These are phyloP conservation scores for Hymenochaete sp. DNA, from an alignment of 1,284 basidiomycete genomes.

Conservation along the genomic window DNA sequence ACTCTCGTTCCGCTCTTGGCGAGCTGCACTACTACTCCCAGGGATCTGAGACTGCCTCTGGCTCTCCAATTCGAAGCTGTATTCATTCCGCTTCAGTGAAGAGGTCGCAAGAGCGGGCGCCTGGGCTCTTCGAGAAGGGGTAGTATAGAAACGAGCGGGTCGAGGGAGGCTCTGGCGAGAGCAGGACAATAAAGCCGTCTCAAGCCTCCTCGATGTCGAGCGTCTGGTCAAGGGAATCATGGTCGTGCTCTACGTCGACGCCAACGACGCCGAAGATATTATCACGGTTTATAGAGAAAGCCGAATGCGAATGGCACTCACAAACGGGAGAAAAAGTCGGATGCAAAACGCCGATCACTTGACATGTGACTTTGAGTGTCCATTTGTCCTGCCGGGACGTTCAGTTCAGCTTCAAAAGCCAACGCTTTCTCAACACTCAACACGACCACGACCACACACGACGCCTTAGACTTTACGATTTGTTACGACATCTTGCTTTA, in stretches of 20 bases:
- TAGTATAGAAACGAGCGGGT: slow-evolving; percentile 56
- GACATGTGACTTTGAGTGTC: too few relatives aligned
- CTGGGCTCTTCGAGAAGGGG: slow-evolving; percentile 46
- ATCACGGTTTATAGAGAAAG: not conserved
- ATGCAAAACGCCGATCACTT: too few relatives aligned
- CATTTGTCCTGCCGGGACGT: too few relatives aligned
- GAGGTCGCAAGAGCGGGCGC: slow-evolving; percentile 38
- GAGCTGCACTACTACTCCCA: slow-evolving; percentile 16
- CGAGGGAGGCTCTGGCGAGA: slow-evolving; percentile 58
- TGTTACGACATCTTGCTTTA: too few relatives aligned
- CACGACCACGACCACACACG: too few relatives aligned
- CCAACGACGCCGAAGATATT: too few relatives aligned
- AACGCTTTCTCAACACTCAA: too few relatives aligned
- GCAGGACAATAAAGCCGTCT: slow-evolving; percentile 54
- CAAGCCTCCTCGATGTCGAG: slow-evolving; percentile 35
- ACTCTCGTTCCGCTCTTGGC: slow-evolving; percentile 1
- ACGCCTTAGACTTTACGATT: too few relatives aligned
- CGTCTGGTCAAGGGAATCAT: slow-evolving; percentile 34
- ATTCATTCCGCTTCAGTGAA: slow-evolving; percentile 31
- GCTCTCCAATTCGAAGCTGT: too few relatives aligned
- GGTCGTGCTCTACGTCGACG: slow-evolving; percentile 8
- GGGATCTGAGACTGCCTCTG: slow-evolving; percentile 26
- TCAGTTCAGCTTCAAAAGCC: too few relatives aligned
- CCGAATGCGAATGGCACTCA: too few relatives aligned
- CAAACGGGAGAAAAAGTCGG: slow-evolving; percentile 6